phyloP scores from a whole-genome alignment of 805 yeast genomes.

The Wickerhamiella australiensis region DNA sequence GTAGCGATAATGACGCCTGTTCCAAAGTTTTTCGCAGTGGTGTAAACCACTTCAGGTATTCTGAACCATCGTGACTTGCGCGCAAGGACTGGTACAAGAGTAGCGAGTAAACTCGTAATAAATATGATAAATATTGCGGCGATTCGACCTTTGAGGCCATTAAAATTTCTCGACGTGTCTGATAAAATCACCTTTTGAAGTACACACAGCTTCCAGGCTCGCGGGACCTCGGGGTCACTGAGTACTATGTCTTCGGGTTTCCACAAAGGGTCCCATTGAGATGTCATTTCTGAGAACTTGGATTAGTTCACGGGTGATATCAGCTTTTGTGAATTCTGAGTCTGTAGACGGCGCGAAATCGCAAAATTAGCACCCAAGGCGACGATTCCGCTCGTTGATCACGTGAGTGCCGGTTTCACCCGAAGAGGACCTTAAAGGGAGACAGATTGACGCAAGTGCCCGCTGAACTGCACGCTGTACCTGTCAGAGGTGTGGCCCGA shows the following conservation, averaged over 20 bases:
- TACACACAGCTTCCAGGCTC: conserved; percentile 8
- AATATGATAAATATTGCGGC: conserved; percentile 45
- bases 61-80: conserved; percentile 19
- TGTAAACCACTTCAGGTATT: conserved; percentile 27
- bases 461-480: no score
- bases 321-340: no score
- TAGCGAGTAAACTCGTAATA: conserved; percentile 34
- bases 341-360: neutral
- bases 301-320: no score
- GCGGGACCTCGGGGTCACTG: neutral
- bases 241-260: neutral
- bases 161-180: neutral
- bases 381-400: neutral
- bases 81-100: conserved; percentile 36
- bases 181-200: conserved; percentile 2
- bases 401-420: neutral
- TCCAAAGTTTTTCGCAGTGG: conserved; percentile 41
- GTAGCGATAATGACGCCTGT: conserved; percentile 71
- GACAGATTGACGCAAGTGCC: no score
- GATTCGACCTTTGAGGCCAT: conserved; percentile 34
- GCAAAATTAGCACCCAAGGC: neutral
- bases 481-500: no score
- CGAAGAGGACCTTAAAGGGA: neutral
- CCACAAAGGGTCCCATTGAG: conserved; percentile 8
- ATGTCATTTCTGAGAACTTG: neutral